These are phyloP conservation scores for Phytophthora europaea DNA, from an alignment of 352 stramenopile genomes.

Conservation along the genomic window DNA sequence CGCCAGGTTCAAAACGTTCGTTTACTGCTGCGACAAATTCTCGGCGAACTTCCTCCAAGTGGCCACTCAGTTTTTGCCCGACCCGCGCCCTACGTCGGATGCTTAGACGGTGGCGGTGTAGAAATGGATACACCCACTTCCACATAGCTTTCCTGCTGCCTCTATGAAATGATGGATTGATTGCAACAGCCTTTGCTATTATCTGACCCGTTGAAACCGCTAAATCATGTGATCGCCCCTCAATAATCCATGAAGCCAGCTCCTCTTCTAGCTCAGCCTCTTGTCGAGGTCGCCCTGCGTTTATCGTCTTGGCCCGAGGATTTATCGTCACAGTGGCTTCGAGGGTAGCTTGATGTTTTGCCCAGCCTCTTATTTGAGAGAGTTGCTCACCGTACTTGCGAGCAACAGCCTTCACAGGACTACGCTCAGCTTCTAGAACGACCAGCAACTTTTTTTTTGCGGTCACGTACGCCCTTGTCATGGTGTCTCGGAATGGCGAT, in stretches of 20 bases:
- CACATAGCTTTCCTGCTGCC: background rate
- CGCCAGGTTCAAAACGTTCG: no score
- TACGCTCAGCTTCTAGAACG: background rate
- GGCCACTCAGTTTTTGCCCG: constrained; percentile 13
- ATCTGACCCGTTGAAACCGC: background rate
- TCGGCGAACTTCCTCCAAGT: constrained; percentile 1
- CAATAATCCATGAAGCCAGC: background rate
- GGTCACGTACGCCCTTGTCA: background rate
- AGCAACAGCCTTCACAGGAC: background rate
- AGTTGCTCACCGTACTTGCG: background rate
- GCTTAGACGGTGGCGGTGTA: background rate
- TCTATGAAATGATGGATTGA: constrained; percentile 1
- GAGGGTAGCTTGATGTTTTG: no score
- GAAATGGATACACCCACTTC: constrained; percentile 16
- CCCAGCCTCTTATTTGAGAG: background rate
- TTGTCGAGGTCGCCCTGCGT: background rate
- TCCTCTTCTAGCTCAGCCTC: background rate
- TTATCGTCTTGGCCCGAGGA: no score
- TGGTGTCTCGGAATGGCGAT: background rate
- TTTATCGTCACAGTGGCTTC: no score
- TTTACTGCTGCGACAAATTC: constrained; percentile 14
- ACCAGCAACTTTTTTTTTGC: background rate
- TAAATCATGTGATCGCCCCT: background rate
- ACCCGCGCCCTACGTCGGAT: constrained; percentile 8
- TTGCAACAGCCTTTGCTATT: constrained; percentile 3